phyloP scores from a whole-genome alignment of 2,329 filamentous ascomycete species.

The Monosporascus cannonballus region DNA sequence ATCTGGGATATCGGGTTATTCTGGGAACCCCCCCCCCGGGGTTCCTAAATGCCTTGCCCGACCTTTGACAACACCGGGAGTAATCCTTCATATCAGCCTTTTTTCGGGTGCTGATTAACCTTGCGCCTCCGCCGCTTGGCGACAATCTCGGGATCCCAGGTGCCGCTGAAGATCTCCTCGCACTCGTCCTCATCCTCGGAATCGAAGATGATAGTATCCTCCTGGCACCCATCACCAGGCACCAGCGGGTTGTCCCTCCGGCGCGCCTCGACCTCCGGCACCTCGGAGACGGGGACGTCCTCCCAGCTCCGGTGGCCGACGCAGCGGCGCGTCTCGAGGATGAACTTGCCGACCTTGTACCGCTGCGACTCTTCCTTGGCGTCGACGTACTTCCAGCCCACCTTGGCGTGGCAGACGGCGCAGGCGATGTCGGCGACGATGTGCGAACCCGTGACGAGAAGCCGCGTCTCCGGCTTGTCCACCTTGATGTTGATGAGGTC shows the following conservation, averaged over 20 bases:
- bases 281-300: slow-evolving; percentile 27
- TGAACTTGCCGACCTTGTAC: slow-evolving; percentile 66
- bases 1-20: not conserved
- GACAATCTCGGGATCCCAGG: slow-evolving; percentile 51
- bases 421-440: slow-evolving; percentile 60
- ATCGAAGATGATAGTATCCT: slow-evolving; percentile 47
- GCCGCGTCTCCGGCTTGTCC: slow-evolving; percentile 47
- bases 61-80: not conserved
- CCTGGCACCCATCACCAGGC: slow-evolving; percentile 5
- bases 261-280: slow-evolving; percentile 13
- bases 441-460: slow-evolving; percentile 57
- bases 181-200: slow-evolving; percentile 62
- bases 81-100: slow-evolving; percentile 3
- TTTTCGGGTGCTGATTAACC: slow-evolving; percentile 17
- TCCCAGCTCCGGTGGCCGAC: slow-evolving; percentile 50
- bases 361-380: slow-evolving; percentile 52
- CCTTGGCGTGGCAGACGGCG: slow-evolving; percentile 44
- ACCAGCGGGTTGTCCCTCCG: slow-evolving; percentile 6
- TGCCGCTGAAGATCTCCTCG: slow-evolving; percentile 57
- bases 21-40: not conserved
- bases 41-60: not conserved
- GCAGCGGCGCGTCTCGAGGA: slow-evolving; percentile 56
- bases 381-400: slow-evolving; percentile 66
- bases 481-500: slow-evolving; percentile 49
- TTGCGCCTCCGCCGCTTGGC: slow-evolving; percentile 39